Evolutionary conservation across 345 rosid genomes (phyloP).

Genomic region (Gossypium rotundifolium): DNA sequence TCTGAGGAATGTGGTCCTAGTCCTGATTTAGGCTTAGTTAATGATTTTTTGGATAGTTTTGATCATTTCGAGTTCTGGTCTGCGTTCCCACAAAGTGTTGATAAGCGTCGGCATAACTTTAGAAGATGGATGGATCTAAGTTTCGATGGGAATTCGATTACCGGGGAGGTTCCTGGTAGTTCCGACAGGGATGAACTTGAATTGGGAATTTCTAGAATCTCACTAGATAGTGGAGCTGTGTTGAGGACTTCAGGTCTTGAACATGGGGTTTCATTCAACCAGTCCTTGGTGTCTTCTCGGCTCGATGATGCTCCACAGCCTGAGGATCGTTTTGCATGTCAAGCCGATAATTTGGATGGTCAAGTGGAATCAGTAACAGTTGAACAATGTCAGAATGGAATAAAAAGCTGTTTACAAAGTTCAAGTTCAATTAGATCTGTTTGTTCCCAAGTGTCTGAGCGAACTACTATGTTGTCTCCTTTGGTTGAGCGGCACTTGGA

Average conservation of each 20-base stretch:
- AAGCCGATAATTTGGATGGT: constrained; percentile 33
- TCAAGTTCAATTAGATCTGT: constrained; percentile 32
- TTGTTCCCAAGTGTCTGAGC: constrained; percentile 45
- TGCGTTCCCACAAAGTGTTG: constrained; percentile 23
- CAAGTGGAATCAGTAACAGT: constrained; percentile 29
- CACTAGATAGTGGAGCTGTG: constrained; percentile 30
- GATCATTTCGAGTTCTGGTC: constrained; percentile 11
- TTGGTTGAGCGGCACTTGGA: constrained; percentile 14
- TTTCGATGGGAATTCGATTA: constrained; percentile 20
- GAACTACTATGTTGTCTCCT: constrained; percentile 27
- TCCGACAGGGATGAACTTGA: constrained; percentile 14
- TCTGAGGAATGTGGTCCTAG: constrained; percentile 9
- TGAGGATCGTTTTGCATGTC: constrained; percentile 17
- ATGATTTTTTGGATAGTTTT: background rate
- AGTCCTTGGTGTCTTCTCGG: constrained; percentile 24
- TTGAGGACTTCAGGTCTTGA: constrained; percentile 28
- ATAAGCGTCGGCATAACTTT: constrained; percentile 34
- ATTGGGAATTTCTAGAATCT: constrained; percentile 22
- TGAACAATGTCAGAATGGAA: constrained; percentile 24
- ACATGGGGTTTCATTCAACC: constrained; percentile 20
- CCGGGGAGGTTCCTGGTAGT: constrained; percentile 20
- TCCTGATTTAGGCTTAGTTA: background rate
- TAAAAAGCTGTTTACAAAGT: constrained; percentile 26
- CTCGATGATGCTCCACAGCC: constrained; percentile 28
- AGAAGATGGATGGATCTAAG: constrained; percentile 30